These are phyloP conservation scores for Torrubiellomyces zombiae DNA, from an alignment of 2,329 filamentous ascomycete species.

Conservation along the genomic window DNA sequence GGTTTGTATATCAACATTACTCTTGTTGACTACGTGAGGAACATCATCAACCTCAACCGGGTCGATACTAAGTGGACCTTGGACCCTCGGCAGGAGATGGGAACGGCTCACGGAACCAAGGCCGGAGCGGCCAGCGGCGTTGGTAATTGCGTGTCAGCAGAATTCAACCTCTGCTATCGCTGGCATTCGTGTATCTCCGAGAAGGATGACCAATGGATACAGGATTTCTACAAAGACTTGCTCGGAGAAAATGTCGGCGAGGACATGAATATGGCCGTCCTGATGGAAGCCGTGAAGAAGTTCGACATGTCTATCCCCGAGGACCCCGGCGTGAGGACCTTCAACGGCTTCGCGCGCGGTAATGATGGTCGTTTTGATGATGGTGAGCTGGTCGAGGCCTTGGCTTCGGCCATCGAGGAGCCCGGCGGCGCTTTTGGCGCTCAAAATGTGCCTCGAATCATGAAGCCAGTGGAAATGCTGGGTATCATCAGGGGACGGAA, in stretches of 20 bases:
- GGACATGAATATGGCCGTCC: constrained; percentile 40
- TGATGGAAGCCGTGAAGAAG: constrained; percentile 44
- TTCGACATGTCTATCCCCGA: constrained; percentile 43
- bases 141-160: constrained; percentile 70
- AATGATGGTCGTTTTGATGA: constrained; percentile 55
- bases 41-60: constrained; percentile 46
- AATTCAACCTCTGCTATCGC: constrained; percentile 79
- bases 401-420: constrained; percentile 56
- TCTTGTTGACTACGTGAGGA: constrained; percentile 61
- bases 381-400: constrained; percentile 56
- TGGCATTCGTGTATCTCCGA: constrained; percentile 65
- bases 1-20: constrained; percentile 69
- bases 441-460: constrained; percentile 54
- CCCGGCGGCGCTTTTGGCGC: constrained; percentile 59
- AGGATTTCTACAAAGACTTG: constrained; percentile 46
- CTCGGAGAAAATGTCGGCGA: constrained; percentile 38
- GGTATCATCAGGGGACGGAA: constrained; percentile 61
- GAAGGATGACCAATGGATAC: constrained; percentile 67
- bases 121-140: constrained; percentile 50
- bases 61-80: constrained; percentile 63
- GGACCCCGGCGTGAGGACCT: constrained; percentile 53
- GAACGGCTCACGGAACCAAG: constrained; percentile 32
- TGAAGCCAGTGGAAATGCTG: constrained; percentile 63
- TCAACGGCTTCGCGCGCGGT: constrained; percentile 48
- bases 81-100: constrained; percentile 57